Percentiles rank a stretch among this genome's conserved stretches.
These are phyloP conservation scores for Eucalyptus polyanthemos DNA, from an alignment of 345 rosid species.

Conservation along the genomic window DNA sequence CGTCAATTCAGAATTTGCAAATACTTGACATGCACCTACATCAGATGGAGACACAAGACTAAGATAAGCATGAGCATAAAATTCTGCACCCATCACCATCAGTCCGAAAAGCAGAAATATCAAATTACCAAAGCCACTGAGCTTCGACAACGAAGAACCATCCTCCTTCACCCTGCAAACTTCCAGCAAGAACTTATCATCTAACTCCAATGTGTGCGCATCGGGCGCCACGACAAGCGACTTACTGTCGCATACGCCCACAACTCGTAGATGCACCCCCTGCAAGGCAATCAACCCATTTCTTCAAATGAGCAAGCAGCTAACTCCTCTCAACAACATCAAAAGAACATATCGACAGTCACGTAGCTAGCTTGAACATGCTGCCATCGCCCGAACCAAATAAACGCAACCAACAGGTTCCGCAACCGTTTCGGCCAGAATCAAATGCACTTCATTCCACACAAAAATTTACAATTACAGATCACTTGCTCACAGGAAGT, in stretches of 20 bases:
- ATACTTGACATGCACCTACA: conserved; percentile 29
- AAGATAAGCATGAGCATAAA: neutral
- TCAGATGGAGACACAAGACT: neutral
- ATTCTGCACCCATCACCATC: neutral
- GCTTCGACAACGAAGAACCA: conserved; percentile 35
- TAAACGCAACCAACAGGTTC: neutral
- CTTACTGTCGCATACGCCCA: conserved; percentile 80
- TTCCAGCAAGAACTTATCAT: conserved; percentile 39
- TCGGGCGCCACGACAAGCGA: conserved; percentile 40
- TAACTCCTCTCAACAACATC: neutral
- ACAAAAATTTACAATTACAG: neutral
- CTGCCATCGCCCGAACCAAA: neutral
- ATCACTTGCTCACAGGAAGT: neutral
- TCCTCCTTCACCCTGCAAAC: conserved; percentile 46
- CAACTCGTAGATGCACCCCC: conserved; percentile 70
- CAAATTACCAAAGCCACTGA: conserved; percentile 28
- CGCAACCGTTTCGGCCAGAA: neutral
- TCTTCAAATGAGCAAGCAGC: neutral
- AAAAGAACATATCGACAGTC: neutral
- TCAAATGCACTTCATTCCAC: neutral
- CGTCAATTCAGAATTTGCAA: conserved; percentile 18
- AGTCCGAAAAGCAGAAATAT: neutral
- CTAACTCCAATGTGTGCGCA: conserved; percentile 28
- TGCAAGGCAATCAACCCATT: neutral
- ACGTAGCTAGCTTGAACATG: accelerated